These are phyloP conservation scores for Chaetoceros tenuissimus DNA, from an alignment of 108 stramenopile species.

Conservation along the genomic window DNA sequence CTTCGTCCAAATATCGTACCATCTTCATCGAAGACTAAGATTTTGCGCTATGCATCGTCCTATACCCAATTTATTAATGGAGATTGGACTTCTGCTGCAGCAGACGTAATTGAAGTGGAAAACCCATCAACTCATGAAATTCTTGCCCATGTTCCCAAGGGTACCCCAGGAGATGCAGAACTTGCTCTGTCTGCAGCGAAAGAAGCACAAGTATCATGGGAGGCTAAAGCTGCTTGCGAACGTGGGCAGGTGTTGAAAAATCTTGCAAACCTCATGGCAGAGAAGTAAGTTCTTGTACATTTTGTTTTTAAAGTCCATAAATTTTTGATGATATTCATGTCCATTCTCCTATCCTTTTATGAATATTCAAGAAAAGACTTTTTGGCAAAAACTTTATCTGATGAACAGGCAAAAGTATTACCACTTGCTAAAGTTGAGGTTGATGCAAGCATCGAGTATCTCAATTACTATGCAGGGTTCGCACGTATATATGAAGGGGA, in stretches of 20 bases:
- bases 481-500: conserved; percentile 15
- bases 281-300: too few species aligned
- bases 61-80: too few species aligned
- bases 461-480: conserved; percentile 29
- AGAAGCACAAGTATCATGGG: conserved; percentile 19
- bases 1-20: conserved; percentile 7
- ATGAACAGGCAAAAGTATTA: conserved; percentile 16
- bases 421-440: conserved; percentile 20
- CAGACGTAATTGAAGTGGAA: conserved; percentile 10
- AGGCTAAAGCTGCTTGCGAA: neutral
- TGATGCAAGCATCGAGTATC: conserved; percentile 15
- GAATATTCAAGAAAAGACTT: too few species aligned
- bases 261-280: neutral
- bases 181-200: conserved; percentile 9
- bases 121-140: conserved; percentile 6
- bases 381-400: conserved; percentile 17
- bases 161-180: conserved; percentile 16
- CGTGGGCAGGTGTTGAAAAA: conserved; percentile 1
- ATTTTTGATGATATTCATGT: too few species aligned
- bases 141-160: conserved; percentile 8
- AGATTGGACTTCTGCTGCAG: too few species aligned
- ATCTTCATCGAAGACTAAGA: conserved; percentile 11
- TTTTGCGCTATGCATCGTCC: too few species aligned
- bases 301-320: too few species aligned
- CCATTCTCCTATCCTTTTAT: too few species aligned